phyloP scores from a whole-genome alignment of 2,329 filamentous ascomycete species.

The Arthrobotrys pseudoclavata region DNA sequence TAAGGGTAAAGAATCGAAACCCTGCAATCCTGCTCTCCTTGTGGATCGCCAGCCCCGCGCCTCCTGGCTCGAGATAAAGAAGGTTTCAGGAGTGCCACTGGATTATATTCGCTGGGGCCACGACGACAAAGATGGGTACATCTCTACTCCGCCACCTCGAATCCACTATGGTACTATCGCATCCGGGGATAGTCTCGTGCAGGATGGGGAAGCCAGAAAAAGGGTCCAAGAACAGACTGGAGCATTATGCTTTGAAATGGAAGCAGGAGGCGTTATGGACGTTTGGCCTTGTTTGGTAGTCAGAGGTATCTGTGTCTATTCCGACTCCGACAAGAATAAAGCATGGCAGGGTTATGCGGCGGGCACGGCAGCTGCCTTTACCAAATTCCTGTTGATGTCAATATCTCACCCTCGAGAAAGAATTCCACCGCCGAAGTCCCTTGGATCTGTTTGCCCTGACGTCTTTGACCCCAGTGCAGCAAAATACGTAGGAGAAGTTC shows the following conservation, averaged over 20 bases:
- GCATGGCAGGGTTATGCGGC: constrained; percentile 29
- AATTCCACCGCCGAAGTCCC: too few relatives aligned
- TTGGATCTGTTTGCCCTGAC: too few relatives aligned
- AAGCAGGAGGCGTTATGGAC: constrained; percentile 19
- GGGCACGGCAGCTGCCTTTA: constrained; percentile 26
- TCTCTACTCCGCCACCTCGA: neutral
- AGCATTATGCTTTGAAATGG: constrained; percentile 34
- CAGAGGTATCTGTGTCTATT: constrained; percentile 26
- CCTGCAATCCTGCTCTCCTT: neutral
- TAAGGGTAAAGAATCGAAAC: neutral
- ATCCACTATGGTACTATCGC: constrained; percentile 27
- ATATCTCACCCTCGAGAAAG: too few relatives aligned
- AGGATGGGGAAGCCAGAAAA: neutral
- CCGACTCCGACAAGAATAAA: constrained; percentile 27
- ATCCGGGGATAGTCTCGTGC: constrained; percentile 20
- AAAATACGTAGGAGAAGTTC: too few relatives aligned
- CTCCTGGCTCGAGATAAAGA: neutral
- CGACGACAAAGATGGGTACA: neutral
- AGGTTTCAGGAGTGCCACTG: neutral
- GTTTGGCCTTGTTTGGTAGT: constrained; percentile 26
- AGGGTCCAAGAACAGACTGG: neutral
- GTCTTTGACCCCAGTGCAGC: neutral
- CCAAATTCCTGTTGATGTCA: constrained; percentile 25
- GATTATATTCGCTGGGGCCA: neutral
- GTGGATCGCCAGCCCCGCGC: neutral